Percentiles rank a stretch among this genome's conserved stretches.
Evolutionary conservation across 148 eudicot genomes (phyloP).

Genomic region (Dianthus caryophyllus): DNA sequence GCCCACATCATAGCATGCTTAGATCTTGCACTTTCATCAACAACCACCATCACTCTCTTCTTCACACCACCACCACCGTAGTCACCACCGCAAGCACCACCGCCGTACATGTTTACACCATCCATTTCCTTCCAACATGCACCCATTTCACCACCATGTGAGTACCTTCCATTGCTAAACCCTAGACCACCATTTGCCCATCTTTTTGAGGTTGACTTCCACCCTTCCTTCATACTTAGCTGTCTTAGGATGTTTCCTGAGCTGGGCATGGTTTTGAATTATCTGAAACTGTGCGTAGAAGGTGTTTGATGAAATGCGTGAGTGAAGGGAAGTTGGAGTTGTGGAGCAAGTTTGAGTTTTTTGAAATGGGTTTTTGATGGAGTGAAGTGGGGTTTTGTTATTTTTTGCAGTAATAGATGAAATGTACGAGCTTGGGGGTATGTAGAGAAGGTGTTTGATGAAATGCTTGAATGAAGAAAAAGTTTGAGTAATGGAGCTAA

Average conservation of each 20-base stretch:
- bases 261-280: slow-evolving; percentile 39
- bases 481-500: too few relatives aligned
- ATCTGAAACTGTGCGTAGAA: background rate
- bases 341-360: background rate
- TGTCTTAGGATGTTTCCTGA: slow-evolving; percentile 69
- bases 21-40: slow-evolving; percentile 65
- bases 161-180: slow-evolving; percentile 3
- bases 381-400: too few relatives aligned
- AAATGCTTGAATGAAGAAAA: too few relatives aligned
- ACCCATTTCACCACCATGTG: slow-evolving; percentile 23
- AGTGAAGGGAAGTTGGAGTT: slow-evolving; percentile 4
- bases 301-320: slow-evolving; percentile 27
- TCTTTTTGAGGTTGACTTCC: slow-evolving; percentile 60
- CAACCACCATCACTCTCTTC: slow-evolving; percentile 94
- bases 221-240: slow-evolving; percentile 52
- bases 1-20: slow-evolving; percentile 99
- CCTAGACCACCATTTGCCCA: slow-evolving; percentile 35
- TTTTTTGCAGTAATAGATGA: too few relatives aligned
- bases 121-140: slow-evolving; percentile 52
- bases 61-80: slow-evolving; percentile 11
- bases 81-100: slow-evolving; percentile 22
- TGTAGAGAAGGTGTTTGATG: too few relatives aligned
- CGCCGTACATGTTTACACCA: slow-evolving; percentile 32
- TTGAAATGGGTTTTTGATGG: background rate
- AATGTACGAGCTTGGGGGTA: too few relatives aligned